These are phyloP conservation scores for Centrapalus pauciflorus DNA, from an alignment of 129 eudicot genomes.

Conservation along the genomic window DNA sequence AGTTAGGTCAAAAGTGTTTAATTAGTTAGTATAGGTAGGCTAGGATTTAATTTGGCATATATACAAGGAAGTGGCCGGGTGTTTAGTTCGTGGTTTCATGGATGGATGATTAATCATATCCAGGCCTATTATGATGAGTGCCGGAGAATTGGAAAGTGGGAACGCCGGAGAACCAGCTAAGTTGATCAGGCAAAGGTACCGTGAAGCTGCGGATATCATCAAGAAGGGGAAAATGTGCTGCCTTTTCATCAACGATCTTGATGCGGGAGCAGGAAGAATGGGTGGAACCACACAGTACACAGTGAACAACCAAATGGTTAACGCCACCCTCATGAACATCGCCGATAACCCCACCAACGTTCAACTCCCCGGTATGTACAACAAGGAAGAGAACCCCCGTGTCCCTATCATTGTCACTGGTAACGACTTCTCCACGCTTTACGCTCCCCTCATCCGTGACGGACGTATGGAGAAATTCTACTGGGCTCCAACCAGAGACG, in stretches of 20 bases:
- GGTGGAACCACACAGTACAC: constrained; percentile 99
- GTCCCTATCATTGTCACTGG: constrained; percentile 95
- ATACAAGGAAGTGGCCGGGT: too few species aligned
- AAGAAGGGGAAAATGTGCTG: constrained; percentile 90
- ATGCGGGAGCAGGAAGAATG: constrained; percentile 96
- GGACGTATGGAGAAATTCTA: constrained; percentile 99
- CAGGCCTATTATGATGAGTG: constrained; percentile 99
- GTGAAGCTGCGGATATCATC: constrained; percentile 89
- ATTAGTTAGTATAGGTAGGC: too few species aligned
- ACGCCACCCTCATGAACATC: constrained; percentile 99
- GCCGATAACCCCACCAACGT: constrained; percentile 96
- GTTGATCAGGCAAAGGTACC: constrained; percentile 88
- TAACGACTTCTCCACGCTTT: constrained; percentile 89
- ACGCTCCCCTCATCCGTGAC: constrained; percentile 98
- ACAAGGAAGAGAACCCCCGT: constrained; percentile 88
- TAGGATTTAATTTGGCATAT: too few species aligned
- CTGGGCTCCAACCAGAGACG: constrained; percentile 99
- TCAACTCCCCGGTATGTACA: constrained; percentile 98
- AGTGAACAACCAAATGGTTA: constrained; percentile 97
- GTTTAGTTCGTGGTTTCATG: background rate
- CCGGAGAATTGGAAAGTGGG: constrained; percentile 97
- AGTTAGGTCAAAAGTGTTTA: too few species aligned
- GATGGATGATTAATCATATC: background rate
- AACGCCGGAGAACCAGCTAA: constrained; percentile 99
- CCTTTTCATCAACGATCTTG: constrained; percentile 96